These are phyloP conservation scores for Cercis canadensis DNA, from an alignment of 306 rosid genomes.

Conservation along the genomic window DNA sequence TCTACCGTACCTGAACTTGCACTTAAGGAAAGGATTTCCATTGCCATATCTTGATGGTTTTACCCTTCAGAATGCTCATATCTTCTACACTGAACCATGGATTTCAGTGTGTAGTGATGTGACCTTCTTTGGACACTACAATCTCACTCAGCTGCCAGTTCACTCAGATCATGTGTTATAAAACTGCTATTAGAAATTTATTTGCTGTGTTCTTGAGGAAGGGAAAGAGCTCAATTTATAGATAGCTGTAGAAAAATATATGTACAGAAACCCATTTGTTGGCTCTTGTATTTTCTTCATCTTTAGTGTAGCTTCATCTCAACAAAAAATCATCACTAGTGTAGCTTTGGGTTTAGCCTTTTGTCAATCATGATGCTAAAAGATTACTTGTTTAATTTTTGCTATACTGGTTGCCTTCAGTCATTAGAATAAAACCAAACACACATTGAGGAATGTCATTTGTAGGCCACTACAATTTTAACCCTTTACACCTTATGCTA, in stretches of 20 bases:
- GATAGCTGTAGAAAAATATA: constrained; percentile 2
- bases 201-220: constrained; percentile 8
- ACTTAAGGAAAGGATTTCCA: constrained; percentile 60
- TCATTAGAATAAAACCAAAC: too few species aligned
- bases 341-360: too few species aligned
- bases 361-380: too few species aligned
- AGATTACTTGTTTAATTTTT: too few species aligned
- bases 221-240: not conserved
- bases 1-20: constrained; percentile 59
- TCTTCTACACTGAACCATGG: constrained; percentile 56
- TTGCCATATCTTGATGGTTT: constrained; percentile 65
- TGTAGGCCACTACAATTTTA: too few species aligned
- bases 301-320: too few species aligned
- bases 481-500: too few species aligned
- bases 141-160: constrained; percentile 24
- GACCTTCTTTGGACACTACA: constrained; percentile 32
- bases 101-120: constrained; percentile 62
- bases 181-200: not conserved
- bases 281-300: not conserved
- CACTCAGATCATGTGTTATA: constrained; percentile 11
- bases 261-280: not conserved
- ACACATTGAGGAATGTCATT: too few species aligned
- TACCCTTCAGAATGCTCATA: constrained; percentile 54
- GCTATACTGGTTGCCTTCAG: too few species aligned
- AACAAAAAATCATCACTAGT: too few species aligned